These are phyloP conservation scores for Grosmannia serpens DNA, from an alignment of 2,329 filamentous ascomycete species.

Conservation along the genomic window DNA sequence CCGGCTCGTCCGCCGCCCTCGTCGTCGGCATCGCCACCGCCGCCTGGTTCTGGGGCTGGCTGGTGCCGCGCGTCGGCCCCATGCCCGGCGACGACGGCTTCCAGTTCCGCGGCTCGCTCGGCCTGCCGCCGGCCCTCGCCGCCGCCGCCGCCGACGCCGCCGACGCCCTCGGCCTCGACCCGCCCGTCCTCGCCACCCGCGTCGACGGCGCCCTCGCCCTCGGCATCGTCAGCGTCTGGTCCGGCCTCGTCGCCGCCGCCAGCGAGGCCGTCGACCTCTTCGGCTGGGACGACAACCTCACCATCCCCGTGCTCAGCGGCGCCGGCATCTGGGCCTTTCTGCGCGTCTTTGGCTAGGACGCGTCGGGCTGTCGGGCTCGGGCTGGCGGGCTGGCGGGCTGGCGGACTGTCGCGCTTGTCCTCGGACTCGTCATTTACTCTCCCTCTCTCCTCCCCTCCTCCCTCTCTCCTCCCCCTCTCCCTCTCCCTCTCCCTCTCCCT, in stretches of 20 bases:
- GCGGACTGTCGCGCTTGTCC: no score
- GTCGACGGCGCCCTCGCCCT: slow-evolving; percentile 64
- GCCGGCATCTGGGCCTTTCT: slow-evolving; percentile 85
- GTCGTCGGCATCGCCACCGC: slow-evolving; percentile 73
- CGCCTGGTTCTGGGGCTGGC: slow-evolving; percentile 75
- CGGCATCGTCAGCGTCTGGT: slow-evolving; percentile 70
- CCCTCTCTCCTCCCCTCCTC: neutral
- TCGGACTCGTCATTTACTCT: no score
- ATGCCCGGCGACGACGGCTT: slow-evolving; percentile 62
- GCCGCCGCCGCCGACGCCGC: slow-evolving; percentile 40
- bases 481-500: neutral
- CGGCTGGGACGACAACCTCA: slow-evolving; percentile 94
- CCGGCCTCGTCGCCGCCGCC: slow-evolving; percentile 76
- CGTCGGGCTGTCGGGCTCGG: no score
- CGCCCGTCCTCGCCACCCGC: slow-evolving; percentile 37
- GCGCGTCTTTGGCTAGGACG: slow-evolving; percentile 66
- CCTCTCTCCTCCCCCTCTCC: neutral
- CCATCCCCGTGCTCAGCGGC: slow-evolving; percentile 85
- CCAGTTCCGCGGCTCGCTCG: slow-evolving; percentile 69
- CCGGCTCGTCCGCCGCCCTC: slow-evolving; percentile 77
- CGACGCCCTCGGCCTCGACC: slow-evolving; percentile 47
- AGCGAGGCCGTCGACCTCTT: slow-evolving; percentile 89
- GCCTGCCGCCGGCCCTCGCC: slow-evolving; percentile 42
- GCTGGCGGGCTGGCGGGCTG: no score
- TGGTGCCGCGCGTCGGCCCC: slow-evolving; percentile 57